phyloP scores from a whole-genome alignment of 768 basidiomycete species.

The Psilocybe cubensis region DNA sequence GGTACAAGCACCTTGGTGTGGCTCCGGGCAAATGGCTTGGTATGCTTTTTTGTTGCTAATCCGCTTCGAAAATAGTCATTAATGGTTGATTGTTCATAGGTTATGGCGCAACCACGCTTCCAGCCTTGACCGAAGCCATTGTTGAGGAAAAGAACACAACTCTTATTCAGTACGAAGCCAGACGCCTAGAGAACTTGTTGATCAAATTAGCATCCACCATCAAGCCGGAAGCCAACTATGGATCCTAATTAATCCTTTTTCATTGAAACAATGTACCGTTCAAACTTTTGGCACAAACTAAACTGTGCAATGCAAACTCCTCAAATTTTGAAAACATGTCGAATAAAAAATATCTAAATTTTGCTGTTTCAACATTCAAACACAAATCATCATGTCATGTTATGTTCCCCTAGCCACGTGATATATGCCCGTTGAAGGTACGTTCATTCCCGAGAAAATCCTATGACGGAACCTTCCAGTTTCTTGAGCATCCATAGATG shows the following conservation, averaged over 20 bases:
- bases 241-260: neutral
- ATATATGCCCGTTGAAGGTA: neutral
- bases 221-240: conserved; percentile 22
- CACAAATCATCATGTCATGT: too few species aligned
- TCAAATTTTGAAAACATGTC: neutral
- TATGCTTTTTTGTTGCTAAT: conserved; percentile 32
- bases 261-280: too few species aligned
- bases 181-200: conserved; percentile 58
- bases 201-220: conserved; percentile 50
- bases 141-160: conserved; percentile 67
- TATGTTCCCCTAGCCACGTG: neutral
- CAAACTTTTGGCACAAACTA: too few species aligned
- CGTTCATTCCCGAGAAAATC: conserved; percentile 9
- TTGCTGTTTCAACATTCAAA: neutral
- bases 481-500: conserved; percentile 18
- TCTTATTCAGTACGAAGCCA: conserved; percentile 62
- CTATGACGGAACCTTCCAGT: conserved; percentile 18
- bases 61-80: neutral
- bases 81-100: conserved; percentile 38
- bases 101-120: conserved; percentile 85
- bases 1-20: conserved; percentile 86
- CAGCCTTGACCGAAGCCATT: conserved; percentile 79
- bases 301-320: neutral
- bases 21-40: conserved; percentile 88
- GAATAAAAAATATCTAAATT: neutral